Evolutionary conservation across 768 basidiomycete genomes (phyloP), one percentile per base, ranked within the genome.

Genomic region (Leucogyrophana mollusca): DNA sequence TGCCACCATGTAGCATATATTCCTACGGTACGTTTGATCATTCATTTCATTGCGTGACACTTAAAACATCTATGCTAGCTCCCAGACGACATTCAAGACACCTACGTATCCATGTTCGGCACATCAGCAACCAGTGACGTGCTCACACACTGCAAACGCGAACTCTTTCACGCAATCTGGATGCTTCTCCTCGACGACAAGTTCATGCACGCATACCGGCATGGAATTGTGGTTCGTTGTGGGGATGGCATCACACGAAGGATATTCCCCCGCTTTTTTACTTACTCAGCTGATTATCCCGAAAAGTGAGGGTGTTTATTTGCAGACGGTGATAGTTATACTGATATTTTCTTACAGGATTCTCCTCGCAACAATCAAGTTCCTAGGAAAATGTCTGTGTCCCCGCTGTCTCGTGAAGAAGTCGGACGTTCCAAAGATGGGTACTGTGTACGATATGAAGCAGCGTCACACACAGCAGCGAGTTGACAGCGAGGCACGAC

Each of bases 211-310:
- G 55, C 55, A 3, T 61, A 58, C 13, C 4, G 43, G 24, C 55
- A 60, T 43, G 60, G 60, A 14, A 52, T 58, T 5, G 51, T 58
- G 0, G 51, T 56, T 30, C 1, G 1, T 4, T 61, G 56, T 38
- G 21, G 40, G 5, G 25, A 41, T 41, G 40, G 24, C 7, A 11
- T 41, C 10, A 41, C 18, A 17, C 14, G n/a, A 11, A 6, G 40
- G 14, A 7, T 41, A 8, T 41, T 41, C 24, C 40, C 40, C 9
- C 40, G 13, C 5, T 41, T 41, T 14, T 42, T 43, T 13, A 52
- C 52, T 2, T 61, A 60, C 23, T 51, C 55, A 2, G 60, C 52
- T 10, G 59, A 60, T 46, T 61, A 60, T 42, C 59, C 56, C 0
- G 60, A 61, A 10, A 46, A 46, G 44, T 45, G 27, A 38, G 47